Evolutionary conservation across 2,329 filamentous ascomycete species (phyloP), one percentile per base, ranked within the genome.

Genomic region (Ophiostoma piceae): DNA sequence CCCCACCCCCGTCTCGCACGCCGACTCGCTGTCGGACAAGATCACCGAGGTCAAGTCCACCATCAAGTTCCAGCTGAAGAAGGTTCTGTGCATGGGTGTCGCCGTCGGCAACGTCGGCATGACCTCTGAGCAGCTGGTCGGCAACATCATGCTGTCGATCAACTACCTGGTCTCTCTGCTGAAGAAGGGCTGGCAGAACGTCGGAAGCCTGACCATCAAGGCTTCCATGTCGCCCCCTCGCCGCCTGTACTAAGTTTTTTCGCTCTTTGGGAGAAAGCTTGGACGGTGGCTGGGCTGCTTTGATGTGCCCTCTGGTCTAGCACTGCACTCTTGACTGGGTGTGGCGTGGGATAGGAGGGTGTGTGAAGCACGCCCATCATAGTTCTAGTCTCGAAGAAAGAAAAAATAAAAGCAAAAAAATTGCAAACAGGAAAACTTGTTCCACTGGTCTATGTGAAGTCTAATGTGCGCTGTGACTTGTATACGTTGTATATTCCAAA

Each of bases 61-160:
- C 84, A 98, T 99, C 91, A 99, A 99, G 91, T 99, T 99, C 91
- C 94, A 99, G 89, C 88, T 99, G 80, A 99, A 99, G 92, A 99
- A 99, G 92, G 95, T 99, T 82, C 89, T 99, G 78, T 99, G 95
- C 89, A 94, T 99, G 89, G 95, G 94, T 91, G 94, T 98, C 82
- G 95, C 95, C 78, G 92, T 99, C 80, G 95, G 95, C 81, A 97
- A 99, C 85, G 95, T 99, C 79, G 93, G 90, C 79, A 99, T 99
- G 95, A 91, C 88, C 75, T 86, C 92, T 85, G 95, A 99, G 80
- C 92, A 97, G 87, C 86, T 99, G 77, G 90, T 99, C 77, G 91
- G 88, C 81, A 99, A 99, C 91, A 94, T 98, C 85, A 99, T 99
- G 95, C 85, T 99, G 86, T 88, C 94, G 84, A 98, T 99, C 90